Percentiles rank a stretch among this genome's conserved stretches.
Evolutionary conservation across 2,329 filamentous ascomycete genomes (phyloP).

Genomic region (Diaporthe longicolla): DNA sequence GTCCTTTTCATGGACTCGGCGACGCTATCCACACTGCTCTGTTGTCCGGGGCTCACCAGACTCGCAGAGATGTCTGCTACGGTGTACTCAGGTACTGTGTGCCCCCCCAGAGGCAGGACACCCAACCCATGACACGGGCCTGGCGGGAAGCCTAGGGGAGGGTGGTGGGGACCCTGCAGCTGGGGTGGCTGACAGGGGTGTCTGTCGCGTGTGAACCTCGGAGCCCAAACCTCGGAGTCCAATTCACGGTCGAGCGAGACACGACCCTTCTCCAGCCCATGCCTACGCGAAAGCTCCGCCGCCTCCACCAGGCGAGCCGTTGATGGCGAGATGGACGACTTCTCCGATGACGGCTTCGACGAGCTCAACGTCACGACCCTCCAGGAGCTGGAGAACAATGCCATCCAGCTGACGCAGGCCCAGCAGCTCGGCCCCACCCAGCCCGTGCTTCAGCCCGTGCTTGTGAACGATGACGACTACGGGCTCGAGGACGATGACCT

Average conservation of each 20-base stretch:
- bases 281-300: background rate
- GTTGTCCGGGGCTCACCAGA: background rate
- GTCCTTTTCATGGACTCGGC: conserved; percentile 9
- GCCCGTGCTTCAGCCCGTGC: conserved; percentile 47
- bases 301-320: conserved; percentile 6
- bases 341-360: conserved; percentile 75
- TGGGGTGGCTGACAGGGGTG: conserved; percentile 7
- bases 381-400: conserved; percentile 74
- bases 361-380: conserved; percentile 70
- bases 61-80: background rate
- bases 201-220: conserved; percentile 21
- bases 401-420: conserved; percentile 72
- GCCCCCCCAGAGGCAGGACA: too few species aligned
- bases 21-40: background rate
- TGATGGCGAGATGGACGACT: conserved; percentile 65
- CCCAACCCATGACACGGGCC: conserved; percentile 25
- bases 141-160: background rate
- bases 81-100: too few species aligned
- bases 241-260: background rate
- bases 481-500: conserved; percentile 70
- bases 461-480: conserved; percentile 52
- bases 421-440: conserved; percentile 51
- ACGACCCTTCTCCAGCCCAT: background rate
- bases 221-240: background rate
- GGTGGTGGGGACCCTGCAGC: background rate